Evolutionary conservation across 2,329 filamentous ascomycete species (phyloP).

Genomic region (Alternaria triticina): DNA sequence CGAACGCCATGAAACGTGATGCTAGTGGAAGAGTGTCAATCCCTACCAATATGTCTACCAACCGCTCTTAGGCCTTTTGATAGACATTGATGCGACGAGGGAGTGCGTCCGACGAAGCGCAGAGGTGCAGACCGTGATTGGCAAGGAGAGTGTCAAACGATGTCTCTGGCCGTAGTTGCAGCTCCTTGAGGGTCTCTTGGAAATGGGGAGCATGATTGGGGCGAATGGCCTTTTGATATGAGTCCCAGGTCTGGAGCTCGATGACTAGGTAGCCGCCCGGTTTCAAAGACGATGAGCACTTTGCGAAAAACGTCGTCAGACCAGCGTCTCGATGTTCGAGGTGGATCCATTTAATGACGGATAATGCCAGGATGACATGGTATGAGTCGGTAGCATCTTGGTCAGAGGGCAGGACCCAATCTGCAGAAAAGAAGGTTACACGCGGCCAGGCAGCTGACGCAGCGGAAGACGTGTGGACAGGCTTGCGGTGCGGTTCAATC

Average conservation of each 20-base stretch:
- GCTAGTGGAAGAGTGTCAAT: not conserved
- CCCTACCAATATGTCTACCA: constrained; percentile 8
- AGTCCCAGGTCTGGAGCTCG: constrained; percentile 46
- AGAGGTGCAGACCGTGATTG: constrained; percentile 33
- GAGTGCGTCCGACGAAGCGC: constrained; percentile 37
- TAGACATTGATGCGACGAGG: constrained; percentile 45
- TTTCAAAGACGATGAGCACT: constrained; percentile 38
- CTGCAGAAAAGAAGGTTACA: constrained; percentile 42
- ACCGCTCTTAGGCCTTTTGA: constrained; percentile 31
- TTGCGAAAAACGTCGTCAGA: constrained; percentile 40
- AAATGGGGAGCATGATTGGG: constrained; percentile 44
- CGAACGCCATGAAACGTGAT: constrained; percentile 11
- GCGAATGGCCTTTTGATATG: constrained; percentile 45
- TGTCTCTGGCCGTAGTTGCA: constrained; percentile 44
- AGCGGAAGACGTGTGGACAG: constrained; percentile 16
- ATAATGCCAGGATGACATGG: constrained; percentile 48
- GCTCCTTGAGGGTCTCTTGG: constrained; percentile 25
- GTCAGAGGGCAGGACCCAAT: constrained; percentile 39
- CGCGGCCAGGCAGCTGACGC: constrained; percentile 30
- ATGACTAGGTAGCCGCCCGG: constrained; percentile 41
- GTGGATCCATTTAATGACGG: constrained; percentile 51
- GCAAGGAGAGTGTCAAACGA: constrained; percentile 40
- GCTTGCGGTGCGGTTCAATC: constrained; percentile 27
- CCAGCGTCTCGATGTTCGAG: constrained; percentile 45
- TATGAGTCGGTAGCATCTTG: constrained; percentile 35